phyloP scores from a whole-genome alignment of 164 flowering plant genomes.

The Vitis riparia region DNA sequence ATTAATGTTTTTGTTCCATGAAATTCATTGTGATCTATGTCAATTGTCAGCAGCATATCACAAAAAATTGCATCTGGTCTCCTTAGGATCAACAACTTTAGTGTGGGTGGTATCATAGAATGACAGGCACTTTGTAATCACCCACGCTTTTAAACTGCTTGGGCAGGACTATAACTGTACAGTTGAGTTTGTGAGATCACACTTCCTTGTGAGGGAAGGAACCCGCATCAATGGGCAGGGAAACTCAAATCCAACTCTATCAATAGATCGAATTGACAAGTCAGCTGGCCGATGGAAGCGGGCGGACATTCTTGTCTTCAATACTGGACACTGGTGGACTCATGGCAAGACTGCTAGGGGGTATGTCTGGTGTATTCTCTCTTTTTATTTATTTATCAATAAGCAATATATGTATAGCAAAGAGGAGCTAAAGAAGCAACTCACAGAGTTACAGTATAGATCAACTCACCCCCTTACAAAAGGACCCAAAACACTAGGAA shows the following conservation, averaged over 20 bases:
- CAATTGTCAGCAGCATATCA: too few species aligned
- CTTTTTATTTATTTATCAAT: too few species aligned
- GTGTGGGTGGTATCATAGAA: neutral
- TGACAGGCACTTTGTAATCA: neutral
- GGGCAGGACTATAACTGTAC: slow-evolving; percentile 80
- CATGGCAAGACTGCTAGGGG: slow-evolving; percentile 95
- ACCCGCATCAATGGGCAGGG: slow-evolving; percentile 63
- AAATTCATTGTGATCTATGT: too few species aligned
- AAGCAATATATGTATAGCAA: too few species aligned
- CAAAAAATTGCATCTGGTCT: too few species aligned
- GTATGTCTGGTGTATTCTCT: slow-evolving; percentile 32
- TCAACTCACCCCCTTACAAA: too few species aligned
- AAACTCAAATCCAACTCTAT: slow-evolving; percentile 72
- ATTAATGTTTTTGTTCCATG: too few species aligned
- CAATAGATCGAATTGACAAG: slow-evolving; percentile 83
- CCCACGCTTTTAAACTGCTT: neutral
- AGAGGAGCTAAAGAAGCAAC: too few species aligned
- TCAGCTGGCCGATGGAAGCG: slow-evolving; percentile 66
- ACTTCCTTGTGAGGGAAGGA: slow-evolving; percentile 93
- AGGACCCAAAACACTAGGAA: too few species aligned
- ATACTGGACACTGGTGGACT: slow-evolving; percentile 98
- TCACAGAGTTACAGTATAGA: too few species aligned
- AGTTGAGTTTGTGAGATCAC: slow-evolving; percentile 86
- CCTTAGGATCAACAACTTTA: neutral
- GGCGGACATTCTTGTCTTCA: slow-evolving; percentile 87